Conservation (phyloP, 176 grass and related monocot genomes). For the Carex pumila region DNA sequence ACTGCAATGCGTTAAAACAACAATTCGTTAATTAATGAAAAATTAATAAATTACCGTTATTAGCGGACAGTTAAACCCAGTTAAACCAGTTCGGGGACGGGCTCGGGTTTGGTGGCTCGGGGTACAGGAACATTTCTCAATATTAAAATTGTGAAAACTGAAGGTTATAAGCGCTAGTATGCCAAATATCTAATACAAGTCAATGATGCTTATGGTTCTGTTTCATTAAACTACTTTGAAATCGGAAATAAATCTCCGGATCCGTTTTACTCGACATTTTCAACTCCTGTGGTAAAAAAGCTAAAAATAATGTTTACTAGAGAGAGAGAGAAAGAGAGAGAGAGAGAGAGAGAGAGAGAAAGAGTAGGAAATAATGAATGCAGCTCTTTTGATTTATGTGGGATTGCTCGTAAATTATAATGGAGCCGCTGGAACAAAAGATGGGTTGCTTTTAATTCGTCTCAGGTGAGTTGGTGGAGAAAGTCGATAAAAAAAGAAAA, state of each 20-base stretch:
- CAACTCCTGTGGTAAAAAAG: neutral
- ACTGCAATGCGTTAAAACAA: too few relatives aligned
- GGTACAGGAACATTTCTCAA: too few relatives aligned
- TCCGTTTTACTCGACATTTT: slow-evolving; percentile 19
- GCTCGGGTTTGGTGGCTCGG: too few relatives aligned
- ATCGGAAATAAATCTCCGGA: slow-evolving; percentile 3
- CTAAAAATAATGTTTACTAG: neutral
- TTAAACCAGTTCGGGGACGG: too few relatives aligned
- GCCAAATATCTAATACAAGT: slow-evolving; percentile 10
- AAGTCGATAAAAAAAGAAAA: slow-evolving; percentile 85
- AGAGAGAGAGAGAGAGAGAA: neutral
- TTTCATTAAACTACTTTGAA: neutral
- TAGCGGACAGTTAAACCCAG: too few relatives aligned
- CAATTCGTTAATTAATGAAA: too few relatives aligned
- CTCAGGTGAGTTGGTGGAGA: slow-evolving; percentile 88
- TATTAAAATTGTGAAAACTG: neutral
- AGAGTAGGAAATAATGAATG: slow-evolving; percentile 20
- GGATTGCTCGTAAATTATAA: slow-evolving; percentile 17
- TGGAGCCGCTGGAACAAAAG: slow-evolving; percentile 16
- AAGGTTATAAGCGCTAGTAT: neutral
- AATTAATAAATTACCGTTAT: too few relatives aligned
- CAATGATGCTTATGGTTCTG: neutral
- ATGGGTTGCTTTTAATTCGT: slow-evolving; percentile 27
- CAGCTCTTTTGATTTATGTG: neutral
- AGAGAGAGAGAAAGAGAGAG: neutral